Evolutionary conservation across 2,329 filamentous ascomycete genomes (phyloP).

Genomic region (Paecilomyces fulvus): DNA sequence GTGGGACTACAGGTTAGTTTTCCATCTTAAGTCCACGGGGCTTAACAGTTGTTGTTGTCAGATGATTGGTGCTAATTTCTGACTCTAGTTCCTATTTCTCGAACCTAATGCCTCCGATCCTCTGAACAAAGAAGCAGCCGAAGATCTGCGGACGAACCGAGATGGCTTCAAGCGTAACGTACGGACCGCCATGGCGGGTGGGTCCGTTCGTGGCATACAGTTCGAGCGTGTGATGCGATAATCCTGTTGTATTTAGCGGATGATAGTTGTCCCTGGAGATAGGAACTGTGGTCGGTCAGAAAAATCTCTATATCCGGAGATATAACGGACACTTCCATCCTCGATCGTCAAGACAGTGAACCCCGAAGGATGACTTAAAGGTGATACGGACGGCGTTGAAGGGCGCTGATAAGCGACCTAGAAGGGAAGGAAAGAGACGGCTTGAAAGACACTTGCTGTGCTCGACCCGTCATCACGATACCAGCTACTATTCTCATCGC

Average conservation of each 20-base stretch:
- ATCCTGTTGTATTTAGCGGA: neutral
- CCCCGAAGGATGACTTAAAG: neutral
- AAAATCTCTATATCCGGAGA: neutral
- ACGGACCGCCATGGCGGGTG: conserved; percentile 71
- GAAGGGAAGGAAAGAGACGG: neutral
- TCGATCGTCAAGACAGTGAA: neutral
- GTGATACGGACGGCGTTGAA: neutral
- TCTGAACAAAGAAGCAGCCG: conserved; percentile 96
- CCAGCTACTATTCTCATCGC: neutral
- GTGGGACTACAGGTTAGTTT: conserved; percentile 71
- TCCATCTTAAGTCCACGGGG: neutral
- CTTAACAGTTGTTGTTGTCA: neutral
- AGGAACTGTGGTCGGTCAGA: neutral
- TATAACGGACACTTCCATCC: neutral
- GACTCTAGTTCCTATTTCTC: conserved; percentile 80
- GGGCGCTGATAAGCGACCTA: neutral
- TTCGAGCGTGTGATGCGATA: conserved; percentile 74
- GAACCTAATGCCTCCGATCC: conserved; percentile 96
- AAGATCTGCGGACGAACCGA: conserved; percentile 76
- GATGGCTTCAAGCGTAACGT: conserved; percentile 92
- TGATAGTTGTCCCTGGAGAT: neutral
- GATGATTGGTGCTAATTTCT: neutral
- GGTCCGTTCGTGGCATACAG: conserved; percentile 58
- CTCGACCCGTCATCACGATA: neutral
- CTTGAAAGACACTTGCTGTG: neutral